Evolutionary conservation across 805 yeast species (phyloP), one percentile per base, ranked within the genome.

Genomic region (Naumovozyma baii): DNA sequence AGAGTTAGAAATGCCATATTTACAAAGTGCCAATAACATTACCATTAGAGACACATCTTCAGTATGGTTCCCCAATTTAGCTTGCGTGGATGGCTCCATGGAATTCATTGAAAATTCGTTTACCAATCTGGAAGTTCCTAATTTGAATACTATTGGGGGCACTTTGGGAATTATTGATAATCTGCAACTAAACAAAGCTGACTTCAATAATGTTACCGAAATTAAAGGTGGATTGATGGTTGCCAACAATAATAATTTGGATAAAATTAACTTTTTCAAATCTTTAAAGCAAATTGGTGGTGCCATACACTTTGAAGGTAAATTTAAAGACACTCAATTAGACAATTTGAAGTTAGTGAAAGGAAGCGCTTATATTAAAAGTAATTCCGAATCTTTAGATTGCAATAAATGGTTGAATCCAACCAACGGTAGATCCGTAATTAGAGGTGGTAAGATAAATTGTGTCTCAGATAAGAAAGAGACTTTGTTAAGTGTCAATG

Each of bases 221-320:
- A 71, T 83, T 48, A 81, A 81, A 29, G 94, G 94, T 16, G 94
- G 94, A 0, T 66, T 83, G 46, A 78, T 82, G 76, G 61, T 83
- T 39, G 70, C 74, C 3, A 74, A 80, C 48, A 83, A 83, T 53
- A 64, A 74, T 2, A 54, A 57, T 18, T 52, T 83, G 38, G 66
- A 61, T 13, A 67, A 67, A 33, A 62, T 83, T 40, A 69, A 75
- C 53, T 80, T 78, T 49, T 72, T 83, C 51, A 75, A 83, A 5
- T 66, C 66, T 34, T 67, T 83, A 41, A 67, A 60, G 39, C 66
- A 74, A 16, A 76, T 83, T 52, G 94, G 90, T 18, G 94, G 94
- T 31, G 94, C 88, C 2, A 72, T 83, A 44, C 80, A 81, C 51
- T 67, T 83, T 40, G 69, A 69, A 36, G 94, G 94, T 15, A 64